Base-by-base conservation (phyloP, 257 asterid species). In the Nicotiana paniculata region DNA sequence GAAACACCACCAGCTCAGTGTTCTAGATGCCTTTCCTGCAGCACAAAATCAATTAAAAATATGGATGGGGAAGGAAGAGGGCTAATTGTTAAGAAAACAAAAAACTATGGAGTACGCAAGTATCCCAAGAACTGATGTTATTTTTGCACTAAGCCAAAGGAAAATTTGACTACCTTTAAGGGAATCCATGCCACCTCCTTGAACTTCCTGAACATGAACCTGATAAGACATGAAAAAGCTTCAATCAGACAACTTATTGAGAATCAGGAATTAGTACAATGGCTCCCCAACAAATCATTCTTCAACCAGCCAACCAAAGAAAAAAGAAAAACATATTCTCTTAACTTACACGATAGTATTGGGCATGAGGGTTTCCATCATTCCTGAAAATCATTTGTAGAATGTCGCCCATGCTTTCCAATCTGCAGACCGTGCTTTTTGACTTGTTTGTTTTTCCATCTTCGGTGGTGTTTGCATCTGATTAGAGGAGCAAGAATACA, bases 1-100 rank as follows among this genome's bases (percentile, higher is more conserved):
- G 89, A 96, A 96, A 90, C 99, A 96, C 99, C 99, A 96, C 99
- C 99, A 96, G 90, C 99, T 96, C 24, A 96, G 90, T 57, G 90
- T 92, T 88, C 99, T 92, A 61, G 98, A 89, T 63, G 88, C 64
- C 88, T 90, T 93, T 67, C 93, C 99, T 93, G 87, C 79, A 79
- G 80, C 82, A 79, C 77, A 63, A 28, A 54, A 43, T 43, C 76
- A 30, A 62, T 33, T 21, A 32, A 15, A 48, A 16, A 16, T 61
- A 48, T 79, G 72, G 28, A 51, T 17, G 12, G 46, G 81, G 39
- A 37, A 43, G 55, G 62, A 46, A 21, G 68, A 79, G 26, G 43
- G 16, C 26, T 74, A 74, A 26, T 15, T 43, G 79, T 51, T 26
- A 39, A 37, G 82, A 24, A 62, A 79, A 81, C 79, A 54, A 58